Evolutionary conservation across 1,139 yeast species (phyloP).

Genomic region (Zygosaccharomyces sapae): DNA sequence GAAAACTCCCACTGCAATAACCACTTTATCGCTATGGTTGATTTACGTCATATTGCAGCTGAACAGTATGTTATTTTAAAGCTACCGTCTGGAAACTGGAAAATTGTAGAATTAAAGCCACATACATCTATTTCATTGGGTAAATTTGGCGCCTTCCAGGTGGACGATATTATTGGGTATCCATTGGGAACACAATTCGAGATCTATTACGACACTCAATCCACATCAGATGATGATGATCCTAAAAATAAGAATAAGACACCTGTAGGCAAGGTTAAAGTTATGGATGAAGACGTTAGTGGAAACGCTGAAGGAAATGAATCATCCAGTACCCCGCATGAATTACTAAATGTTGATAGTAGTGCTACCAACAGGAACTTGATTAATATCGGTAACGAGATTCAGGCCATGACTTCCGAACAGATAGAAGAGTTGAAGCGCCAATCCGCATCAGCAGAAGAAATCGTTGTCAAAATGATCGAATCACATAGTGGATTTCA

Average conservation of each 20-base stretch:
- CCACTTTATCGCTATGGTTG: conserved; percentile 23
- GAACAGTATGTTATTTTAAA: conserved; percentile 53
- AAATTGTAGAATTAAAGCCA: conserved; percentile 60
- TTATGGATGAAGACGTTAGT: conserved; percentile 25
- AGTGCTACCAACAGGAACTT: conserved; percentile 68
- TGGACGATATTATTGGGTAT: conserved; percentile 70
- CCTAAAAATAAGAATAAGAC: conserved; percentile 26
- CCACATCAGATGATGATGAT: conserved; percentile 26
- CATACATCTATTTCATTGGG: conserved; percentile 69
- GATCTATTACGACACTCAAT: conserved; percentile 51
- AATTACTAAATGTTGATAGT: conserved; percentile 39
- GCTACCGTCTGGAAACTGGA: conserved; percentile 76
- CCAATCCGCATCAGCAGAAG: conserved; percentile 68
- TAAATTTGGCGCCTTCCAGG: conserved; percentile 82
- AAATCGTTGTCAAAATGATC: conserved; percentile 75
- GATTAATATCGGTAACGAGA: conserved; percentile 65
- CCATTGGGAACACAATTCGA: conserved; percentile 91
- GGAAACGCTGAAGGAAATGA: conserved; percentile 39
- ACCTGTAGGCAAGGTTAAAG: conserved; percentile 30
- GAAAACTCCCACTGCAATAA: no score
- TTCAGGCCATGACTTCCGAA: conserved; percentile 67
- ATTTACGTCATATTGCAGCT: conserved; percentile 34
- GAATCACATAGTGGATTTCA: conserved; percentile 83
- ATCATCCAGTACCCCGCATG: no score
- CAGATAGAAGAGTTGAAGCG: conserved; percentile 79